These are phyloP conservation scores for Hyphodiscus hymeniophilus DNA, from an alignment of 495 filamentous ascomycete species.

Conservation along the genomic window DNA sequence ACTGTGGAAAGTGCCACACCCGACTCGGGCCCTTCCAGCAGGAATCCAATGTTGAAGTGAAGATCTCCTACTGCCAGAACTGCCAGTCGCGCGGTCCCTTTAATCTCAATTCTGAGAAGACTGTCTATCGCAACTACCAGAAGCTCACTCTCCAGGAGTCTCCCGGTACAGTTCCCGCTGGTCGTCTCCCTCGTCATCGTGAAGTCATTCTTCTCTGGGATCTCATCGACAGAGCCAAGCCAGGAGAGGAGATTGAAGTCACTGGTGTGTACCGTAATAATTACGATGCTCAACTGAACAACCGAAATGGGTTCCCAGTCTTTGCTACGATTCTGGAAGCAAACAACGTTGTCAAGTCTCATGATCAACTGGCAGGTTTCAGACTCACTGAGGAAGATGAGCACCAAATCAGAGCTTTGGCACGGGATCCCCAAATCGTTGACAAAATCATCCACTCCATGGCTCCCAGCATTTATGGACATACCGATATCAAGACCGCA, in stretches of 20 bases:
- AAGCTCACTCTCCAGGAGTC: conserved; percentile 97
- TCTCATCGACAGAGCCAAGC: conserved; percentile 93
- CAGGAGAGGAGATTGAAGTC: conserved; percentile 95
- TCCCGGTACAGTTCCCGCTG: conserved; percentile 92
- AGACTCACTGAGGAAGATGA: conserved; percentile 93
- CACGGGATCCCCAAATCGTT: conserved; percentile 82
- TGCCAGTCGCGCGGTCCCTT: conserved; percentile 96
- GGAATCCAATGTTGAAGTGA: conserved; percentile 91
- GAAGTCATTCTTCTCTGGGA: conserved; percentile 97
- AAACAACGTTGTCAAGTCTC: conserved; percentile 92
- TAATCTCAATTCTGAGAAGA: conserved; percentile 93
- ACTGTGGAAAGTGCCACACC: conserved; percentile 86
- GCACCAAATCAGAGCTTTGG: conserved; percentile 77
- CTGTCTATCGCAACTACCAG: conserved; percentile 98
- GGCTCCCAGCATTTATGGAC: conserved; percentile 95
- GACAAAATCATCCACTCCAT: conserved; percentile 94
- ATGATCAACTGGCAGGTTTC: conserved; percentile 97
- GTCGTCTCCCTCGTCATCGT: conserved; percentile 87
- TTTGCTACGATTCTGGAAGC: conserved; percentile 97
- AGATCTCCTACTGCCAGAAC: conserved; percentile 93
- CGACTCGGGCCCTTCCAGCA: conserved; percentile 96
- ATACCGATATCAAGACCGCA: conserved; percentile 95
- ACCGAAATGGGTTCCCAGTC: conserved; percentile 98
- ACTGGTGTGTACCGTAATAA: conserved; percentile 98
- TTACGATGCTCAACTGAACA: conserved; percentile 95